Conservation (phyloP, 805 yeast genomes). For the Hanseniaspora mollemarum region DNA sequence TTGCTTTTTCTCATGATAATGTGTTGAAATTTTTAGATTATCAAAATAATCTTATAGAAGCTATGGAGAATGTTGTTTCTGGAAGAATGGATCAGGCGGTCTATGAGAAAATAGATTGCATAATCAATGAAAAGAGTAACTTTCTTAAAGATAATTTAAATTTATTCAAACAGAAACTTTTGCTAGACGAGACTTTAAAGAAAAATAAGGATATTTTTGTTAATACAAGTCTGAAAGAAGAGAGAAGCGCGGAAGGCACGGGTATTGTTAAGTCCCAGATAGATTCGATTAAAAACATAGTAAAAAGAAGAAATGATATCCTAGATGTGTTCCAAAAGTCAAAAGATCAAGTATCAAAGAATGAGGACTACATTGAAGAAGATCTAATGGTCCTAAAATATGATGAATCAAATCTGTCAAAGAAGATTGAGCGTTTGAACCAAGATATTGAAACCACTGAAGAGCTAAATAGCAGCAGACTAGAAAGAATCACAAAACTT, state of each 20-base stretch:
- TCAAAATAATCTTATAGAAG: background rate
- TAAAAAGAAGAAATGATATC: constrained; percentile 6
- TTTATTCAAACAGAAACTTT: background rate
- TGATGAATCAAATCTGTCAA: background rate
- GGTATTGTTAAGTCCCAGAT: background rate
- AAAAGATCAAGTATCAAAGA: background rate
- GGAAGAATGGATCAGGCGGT: background rate
- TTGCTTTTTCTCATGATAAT: background rate
- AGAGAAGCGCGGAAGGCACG: background rate
- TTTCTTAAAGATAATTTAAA: background rate
- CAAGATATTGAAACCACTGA: background rate
- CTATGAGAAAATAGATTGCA: background rate
- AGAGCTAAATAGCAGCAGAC: background rate
- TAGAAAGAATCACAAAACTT: constrained; percentile 1
- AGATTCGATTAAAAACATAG: background rate
- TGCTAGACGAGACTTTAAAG: background rate
- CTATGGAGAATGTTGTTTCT: background rate
- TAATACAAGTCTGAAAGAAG: background rate
- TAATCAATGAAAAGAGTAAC: background rate
- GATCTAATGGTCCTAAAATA: background rate
- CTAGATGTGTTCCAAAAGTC: background rate
- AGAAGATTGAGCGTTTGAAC: background rate
- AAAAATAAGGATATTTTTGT: background rate
- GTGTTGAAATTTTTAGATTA: background rate
- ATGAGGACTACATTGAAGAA: background rate